Evolutionary conservation across 108 stramenopile genomes (phyloP).

Genomic region (Parmales sp.): DNA sequence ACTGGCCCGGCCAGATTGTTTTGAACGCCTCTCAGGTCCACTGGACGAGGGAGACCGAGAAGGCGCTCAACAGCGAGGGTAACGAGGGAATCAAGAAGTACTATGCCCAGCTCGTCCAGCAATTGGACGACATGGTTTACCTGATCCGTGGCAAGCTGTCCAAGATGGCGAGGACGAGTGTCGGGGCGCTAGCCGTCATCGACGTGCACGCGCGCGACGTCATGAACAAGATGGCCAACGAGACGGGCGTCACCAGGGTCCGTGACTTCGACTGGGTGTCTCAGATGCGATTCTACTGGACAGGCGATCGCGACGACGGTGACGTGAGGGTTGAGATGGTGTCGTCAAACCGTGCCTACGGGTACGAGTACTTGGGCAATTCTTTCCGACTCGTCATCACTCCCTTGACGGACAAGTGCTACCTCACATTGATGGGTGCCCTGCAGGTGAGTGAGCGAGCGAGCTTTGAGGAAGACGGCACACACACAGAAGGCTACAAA

Average conservation of each 20-base stretch:
- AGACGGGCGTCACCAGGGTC: constrained; percentile 13
- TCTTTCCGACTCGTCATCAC: constrained; percentile 57
- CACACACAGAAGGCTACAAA: no score
- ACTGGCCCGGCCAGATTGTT: constrained; percentile 23
- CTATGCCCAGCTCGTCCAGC: constrained; percentile 4
- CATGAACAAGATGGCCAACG: constrained; percentile 40
- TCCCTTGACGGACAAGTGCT: constrained; percentile 52
- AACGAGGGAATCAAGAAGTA: constrained; percentile 28
- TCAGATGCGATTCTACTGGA: constrained; percentile 56
- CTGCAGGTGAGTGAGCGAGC: no score
- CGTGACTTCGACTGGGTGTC: constrained; percentile 27
- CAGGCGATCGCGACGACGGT: constrained; percentile 25
- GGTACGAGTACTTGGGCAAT: constrained; percentile 61
- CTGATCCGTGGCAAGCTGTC: constrained; percentile 35
- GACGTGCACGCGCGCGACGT: constrained; percentile 23
- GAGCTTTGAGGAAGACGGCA: no score
- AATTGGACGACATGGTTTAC: constrained; percentile 28
- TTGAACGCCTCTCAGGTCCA: constrained; percentile 16
- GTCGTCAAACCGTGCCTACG: constrained; percentile 44
- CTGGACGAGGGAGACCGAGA: constrained; percentile 8
- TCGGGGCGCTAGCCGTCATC: not conserved
- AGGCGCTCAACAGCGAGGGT: not conserved
- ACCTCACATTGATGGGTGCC: constrained; percentile 58
- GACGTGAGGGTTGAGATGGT: constrained; percentile 44
- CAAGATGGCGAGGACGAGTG: not conserved